Conservation (phyloP, 2,329 filamentous ascomycete genomes). For the Sarocladiaceae sp. region DNA sequence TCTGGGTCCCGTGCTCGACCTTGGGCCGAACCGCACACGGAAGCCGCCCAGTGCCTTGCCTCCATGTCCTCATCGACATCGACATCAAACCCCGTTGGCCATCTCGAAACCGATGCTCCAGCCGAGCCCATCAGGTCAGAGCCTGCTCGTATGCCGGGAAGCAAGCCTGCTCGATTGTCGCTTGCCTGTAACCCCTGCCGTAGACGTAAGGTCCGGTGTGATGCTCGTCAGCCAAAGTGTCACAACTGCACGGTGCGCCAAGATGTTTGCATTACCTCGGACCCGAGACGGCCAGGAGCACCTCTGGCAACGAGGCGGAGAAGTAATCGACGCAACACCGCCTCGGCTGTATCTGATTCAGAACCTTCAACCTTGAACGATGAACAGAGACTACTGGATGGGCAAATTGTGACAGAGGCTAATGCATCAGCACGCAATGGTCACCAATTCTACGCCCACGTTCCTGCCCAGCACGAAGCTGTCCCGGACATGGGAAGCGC, state of each 20-base stretch:
- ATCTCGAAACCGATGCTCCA: not conserved
- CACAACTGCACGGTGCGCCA: constrained; percentile 18
- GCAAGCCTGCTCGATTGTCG: constrained; percentile 21
- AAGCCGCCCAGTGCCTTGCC: not conserved
- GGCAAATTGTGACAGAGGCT: not conserved
- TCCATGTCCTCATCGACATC: constrained; percentile 1
- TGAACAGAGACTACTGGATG: not conserved
- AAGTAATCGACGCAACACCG: not conserved
- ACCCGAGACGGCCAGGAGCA: constrained; percentile 1
- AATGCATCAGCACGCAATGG: not conserved
- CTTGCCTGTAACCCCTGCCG: constrained; percentile 23
- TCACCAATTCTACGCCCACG: not conserved
- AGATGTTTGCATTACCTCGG: not conserved
- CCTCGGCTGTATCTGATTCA: not conserved
- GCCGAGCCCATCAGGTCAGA: no score
- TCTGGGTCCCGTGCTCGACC: not conserved
- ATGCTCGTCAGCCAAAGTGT: constrained; percentile 22
- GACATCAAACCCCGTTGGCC: not conserved
- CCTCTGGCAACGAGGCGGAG: not conserved
- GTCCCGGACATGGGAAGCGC: not conserved
- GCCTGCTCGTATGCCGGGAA: not conserved
- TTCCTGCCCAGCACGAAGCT: not conserved
- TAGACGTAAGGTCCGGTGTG: constrained; percentile 25
- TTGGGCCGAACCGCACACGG: not conserved
- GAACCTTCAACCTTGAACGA: not conserved